A percentile compares a stretch with the other conserved stretches of the same genome.
phyloP scores from a whole-genome alignment of 768 basidiomycete genomes.

The Hirschioporus abietinus region DNA sequence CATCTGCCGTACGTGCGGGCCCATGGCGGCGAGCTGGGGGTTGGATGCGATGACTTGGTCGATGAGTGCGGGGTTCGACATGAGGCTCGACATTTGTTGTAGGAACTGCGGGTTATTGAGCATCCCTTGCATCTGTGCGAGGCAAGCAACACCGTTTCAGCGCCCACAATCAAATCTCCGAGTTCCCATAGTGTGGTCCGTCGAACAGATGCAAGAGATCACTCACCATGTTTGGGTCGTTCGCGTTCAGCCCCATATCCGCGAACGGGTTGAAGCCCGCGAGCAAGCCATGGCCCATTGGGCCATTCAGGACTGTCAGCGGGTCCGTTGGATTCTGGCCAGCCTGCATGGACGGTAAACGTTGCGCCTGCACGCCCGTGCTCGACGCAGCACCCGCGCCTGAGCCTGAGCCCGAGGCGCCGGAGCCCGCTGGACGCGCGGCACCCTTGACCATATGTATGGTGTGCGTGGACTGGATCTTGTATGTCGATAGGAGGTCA shows the following conservation, averaged over 20 bases:
- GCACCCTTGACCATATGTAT: constrained; percentile 93
- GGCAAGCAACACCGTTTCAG: neutral
- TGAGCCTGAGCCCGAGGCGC: constrained; percentile 25
- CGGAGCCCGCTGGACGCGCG: constrained; percentile 34
- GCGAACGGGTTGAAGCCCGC: constrained; percentile 90
- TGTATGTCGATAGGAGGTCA: constrained; percentile 76
- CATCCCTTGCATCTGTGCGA: constrained; percentile 69
- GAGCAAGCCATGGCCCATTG: constrained; percentile 72
- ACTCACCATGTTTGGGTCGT: constrained; percentile 91
- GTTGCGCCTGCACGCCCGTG: constrained; percentile 36
- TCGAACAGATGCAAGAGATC: too few relatives aligned
- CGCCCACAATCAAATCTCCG: neutral
- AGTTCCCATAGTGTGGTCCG: too few relatives aligned
- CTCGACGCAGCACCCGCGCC: constrained; percentile 10
- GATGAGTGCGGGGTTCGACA: constrained; percentile 84
- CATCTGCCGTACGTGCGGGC: constrained; percentile 71
- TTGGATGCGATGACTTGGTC: constrained; percentile 81
- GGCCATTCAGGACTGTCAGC: constrained; percentile 75
- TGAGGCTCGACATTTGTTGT: constrained; percentile 80
- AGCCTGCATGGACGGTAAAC: constrained; percentile 80
- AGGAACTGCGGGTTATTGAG: constrained; percentile 81
- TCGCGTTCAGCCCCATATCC: constrained; percentile 83
- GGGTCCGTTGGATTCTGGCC: constrained; percentile 89
- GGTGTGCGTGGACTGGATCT: constrained; percentile 85
- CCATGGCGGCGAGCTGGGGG: constrained; percentile 72